A percentile compares a stretch with the other conserved stretches of the same genome.
Evolutionary conservation across 306 rosid genomes (phyloP).

Genomic region (Phaseolus lunatus): DNA sequence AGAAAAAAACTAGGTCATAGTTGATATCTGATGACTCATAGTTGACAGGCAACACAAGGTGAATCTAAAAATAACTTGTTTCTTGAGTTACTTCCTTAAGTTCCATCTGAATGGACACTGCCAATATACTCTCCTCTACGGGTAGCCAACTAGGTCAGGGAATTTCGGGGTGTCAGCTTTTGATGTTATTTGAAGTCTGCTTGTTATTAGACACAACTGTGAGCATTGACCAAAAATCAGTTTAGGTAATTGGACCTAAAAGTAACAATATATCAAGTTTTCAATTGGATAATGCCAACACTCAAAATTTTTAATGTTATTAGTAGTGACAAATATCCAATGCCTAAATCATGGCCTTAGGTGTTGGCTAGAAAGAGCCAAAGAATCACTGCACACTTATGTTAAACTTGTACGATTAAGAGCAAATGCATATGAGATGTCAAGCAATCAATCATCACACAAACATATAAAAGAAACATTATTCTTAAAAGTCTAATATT

Average conservation of each 20-base stretch:
- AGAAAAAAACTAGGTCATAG: background rate
- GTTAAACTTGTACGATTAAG: background rate
- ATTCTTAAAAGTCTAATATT: slow-evolving; percentile 7
- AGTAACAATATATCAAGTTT: background rate
- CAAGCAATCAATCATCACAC: slow-evolving; percentile 17
- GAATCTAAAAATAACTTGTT: slow-evolving; percentile 8
- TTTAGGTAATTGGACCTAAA: background rate
- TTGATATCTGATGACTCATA: slow-evolving; percentile 31
- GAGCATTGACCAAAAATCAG: slow-evolving; percentile 22
- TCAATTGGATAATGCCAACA: slow-evolving; percentile 22
- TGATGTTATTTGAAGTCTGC: slow-evolving; percentile 37
- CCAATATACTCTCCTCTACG: slow-evolving; percentile 16
- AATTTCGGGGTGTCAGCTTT: slow-evolving; percentile 25
- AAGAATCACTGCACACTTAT: slow-evolving; percentile 12
- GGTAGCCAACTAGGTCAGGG: slow-evolving; percentile 37
- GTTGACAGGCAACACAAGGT: slow-evolving; percentile 4
- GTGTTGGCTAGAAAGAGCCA: background rate
- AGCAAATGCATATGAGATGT: background rate
- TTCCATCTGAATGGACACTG: slow-evolving; percentile 3
- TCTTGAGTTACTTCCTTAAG: background rate
- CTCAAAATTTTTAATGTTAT: background rate
- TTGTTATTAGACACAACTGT: slow-evolving; percentile 34
- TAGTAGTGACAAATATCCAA: too few relatives aligned
- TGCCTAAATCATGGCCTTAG: background rate
- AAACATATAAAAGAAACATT: background rate